Percentiles rank a stretch among this genome's conserved stretches.
These are phyloP conservation scores for Candida silvatica DNA, from an alignment of 805 yeast species.

Conservation along the genomic window DNA sequence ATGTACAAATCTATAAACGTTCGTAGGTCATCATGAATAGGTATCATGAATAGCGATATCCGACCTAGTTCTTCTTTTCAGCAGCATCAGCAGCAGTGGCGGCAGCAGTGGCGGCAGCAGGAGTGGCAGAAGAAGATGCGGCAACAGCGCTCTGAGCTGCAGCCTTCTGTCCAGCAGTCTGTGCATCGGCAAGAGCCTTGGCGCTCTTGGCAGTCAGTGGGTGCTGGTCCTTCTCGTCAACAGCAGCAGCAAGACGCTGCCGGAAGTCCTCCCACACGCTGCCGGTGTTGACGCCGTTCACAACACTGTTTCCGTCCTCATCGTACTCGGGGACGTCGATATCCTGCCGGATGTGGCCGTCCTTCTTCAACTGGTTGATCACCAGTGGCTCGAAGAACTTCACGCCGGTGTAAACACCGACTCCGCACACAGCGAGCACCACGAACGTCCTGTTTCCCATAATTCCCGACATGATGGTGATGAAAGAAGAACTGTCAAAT, in stretches of 20 bases:
- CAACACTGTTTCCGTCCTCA: conserved; percentile 28
- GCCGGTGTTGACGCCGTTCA: conserved; percentile 15
- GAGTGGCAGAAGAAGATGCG: no score
- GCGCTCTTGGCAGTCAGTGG: not conserved
- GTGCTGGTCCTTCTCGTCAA: conserved; percentile 8
- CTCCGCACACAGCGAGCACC: conserved; percentile 19
- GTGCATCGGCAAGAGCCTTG: not conserved
- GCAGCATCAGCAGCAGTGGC: no score
- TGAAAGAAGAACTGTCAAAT: no score
- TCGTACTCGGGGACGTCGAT: conserved; percentile 48
- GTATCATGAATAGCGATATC: no score
- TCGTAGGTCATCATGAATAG: no score
- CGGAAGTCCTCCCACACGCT: conserved; percentile 14
- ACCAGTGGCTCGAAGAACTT: conserved; percentile 70
- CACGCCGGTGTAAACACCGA: conserved; percentile 45
- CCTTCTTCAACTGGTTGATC: conserved; percentile 56
- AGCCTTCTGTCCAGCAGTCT: no score
- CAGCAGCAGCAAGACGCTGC: conserved; percentile 10
- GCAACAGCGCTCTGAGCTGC: no score
- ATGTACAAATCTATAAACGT: no score
- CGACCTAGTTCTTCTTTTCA: no score
- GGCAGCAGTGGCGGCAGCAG: no score
- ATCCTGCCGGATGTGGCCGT: conserved; percentile 56
- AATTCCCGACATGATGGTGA: no score
- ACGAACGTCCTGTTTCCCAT: conserved; percentile 14